These are phyloP conservation scores for Heracleum sosnowskyi DNA, from an alignment of 129 eudicot genomes.

Conservation along the genomic window DNA sequence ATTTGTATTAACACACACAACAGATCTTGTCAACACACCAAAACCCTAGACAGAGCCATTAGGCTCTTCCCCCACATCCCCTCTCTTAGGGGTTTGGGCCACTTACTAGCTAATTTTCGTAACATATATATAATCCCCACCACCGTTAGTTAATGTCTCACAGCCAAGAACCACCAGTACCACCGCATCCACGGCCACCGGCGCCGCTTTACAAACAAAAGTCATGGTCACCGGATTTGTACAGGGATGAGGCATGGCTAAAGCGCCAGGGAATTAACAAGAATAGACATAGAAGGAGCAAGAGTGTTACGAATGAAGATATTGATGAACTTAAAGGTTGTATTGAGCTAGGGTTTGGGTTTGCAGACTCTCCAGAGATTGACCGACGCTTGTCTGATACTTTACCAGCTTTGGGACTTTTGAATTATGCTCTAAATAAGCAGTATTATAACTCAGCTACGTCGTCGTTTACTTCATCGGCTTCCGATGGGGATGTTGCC, in stretches of 20 bases:
- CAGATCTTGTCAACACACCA: background rate
- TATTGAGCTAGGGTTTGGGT: conserved; percentile 72
- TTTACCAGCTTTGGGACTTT: conserved; percentile 69
- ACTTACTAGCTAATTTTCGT: background rate
- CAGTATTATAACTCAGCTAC: conserved; percentile 42
- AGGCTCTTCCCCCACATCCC: conserved; percentile 41
- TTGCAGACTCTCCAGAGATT: conserved; percentile 51
- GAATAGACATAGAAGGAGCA: conserved; percentile 41
- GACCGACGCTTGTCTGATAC: conserved; percentile 58
- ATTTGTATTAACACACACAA: background rate
- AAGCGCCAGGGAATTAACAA: conserved; percentile 38
- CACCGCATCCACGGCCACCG: conserved; percentile 7
- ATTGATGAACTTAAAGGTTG: conserved; percentile 76
- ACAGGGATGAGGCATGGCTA: conserved; percentile 75
- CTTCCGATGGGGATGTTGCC: conserved; percentile 41
- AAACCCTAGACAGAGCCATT: conserved; percentile 34
- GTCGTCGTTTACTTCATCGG: conserved; percentile 28
- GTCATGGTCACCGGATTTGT: conserved; percentile 71
- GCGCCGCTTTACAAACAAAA: conserved; percentile 51
- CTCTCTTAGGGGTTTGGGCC: conserved; percentile 50
- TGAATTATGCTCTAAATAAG: conserved; percentile 53
- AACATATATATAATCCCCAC: background rate
- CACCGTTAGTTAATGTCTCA: conserved; percentile 15
- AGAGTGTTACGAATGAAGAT: conserved; percentile 77
- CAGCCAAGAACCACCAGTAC: background rate